Conservation (phyloP, 2,329 filamentous ascomycete genomes). For the Talaromyces atroroseus region DNA sequence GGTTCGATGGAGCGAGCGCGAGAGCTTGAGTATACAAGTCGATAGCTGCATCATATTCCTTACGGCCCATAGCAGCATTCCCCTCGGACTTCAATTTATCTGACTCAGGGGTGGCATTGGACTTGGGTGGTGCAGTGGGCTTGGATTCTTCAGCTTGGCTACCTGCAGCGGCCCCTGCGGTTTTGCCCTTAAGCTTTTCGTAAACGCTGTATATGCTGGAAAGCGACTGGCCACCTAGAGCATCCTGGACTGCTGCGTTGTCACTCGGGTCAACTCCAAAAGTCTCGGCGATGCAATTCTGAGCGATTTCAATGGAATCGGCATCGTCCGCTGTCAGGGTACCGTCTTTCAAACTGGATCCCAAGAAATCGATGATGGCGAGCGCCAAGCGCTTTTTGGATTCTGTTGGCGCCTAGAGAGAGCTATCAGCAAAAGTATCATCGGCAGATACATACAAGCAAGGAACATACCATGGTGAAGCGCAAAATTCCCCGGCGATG, state of each 20-base stretch:
- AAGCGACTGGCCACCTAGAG: constrained; percentile 80
- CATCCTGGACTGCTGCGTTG: constrained; percentile 64
- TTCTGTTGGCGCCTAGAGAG: constrained; percentile 38
- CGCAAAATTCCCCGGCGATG: neutral
- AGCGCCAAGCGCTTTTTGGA: constrained; percentile 87
- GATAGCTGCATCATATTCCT: constrained; percentile 80
- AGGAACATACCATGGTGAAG: constrained; percentile 9
- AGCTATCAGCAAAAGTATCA: neutral
- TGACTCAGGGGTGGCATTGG: constrained; percentile 59
- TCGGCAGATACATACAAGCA: neutral
- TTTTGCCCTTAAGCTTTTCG: constrained; percentile 80
- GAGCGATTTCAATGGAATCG: constrained; percentile 89
- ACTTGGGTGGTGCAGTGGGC: constrained; percentile 33
- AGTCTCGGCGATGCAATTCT: constrained; percentile 88
- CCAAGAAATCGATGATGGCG: constrained; percentile 93
- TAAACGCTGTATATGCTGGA: constrained; percentile 91
- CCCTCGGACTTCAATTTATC: constrained; percentile 85
- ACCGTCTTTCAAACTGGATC: constrained; percentile 76
- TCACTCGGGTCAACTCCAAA: constrained; percentile 91
- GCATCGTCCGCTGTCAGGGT: constrained; percentile 81
- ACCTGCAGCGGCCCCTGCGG: constrained; percentile 41
- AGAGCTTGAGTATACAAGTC: constrained; percentile 85
- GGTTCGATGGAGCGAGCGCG: constrained; percentile 72
- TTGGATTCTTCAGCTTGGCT: constrained; percentile 16
- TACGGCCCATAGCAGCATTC: constrained; percentile 90